Percentiles rank a stretch among this genome's conserved stretches.
Evolutionary conservation across 2,329 filamentous ascomycete genomes (phyloP).

Genomic region (Calycina herbarum): DNA sequence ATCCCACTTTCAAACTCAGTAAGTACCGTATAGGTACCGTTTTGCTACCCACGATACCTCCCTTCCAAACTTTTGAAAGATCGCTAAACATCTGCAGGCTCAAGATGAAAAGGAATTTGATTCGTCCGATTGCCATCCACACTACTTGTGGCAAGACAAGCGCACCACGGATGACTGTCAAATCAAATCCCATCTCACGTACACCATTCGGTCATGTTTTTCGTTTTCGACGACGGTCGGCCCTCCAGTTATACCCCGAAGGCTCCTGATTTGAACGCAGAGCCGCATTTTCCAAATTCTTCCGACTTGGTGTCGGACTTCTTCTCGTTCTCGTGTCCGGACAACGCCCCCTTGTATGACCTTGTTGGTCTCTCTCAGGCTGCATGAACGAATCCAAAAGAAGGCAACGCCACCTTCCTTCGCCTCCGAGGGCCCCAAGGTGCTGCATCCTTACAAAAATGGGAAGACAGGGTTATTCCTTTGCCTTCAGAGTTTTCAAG

Average conservation of each 20-base stretch:
- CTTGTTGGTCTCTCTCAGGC: constrained; percentile 1
- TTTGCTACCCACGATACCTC: constrained; percentile 10
- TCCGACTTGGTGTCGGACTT: constrained; percentile 10
- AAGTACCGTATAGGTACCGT: neutral
- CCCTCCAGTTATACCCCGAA: constrained; percentile 15
- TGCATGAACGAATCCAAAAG: constrained; percentile 14
- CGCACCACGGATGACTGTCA: constrained; percentile 11
- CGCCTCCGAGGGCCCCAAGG: neutral
- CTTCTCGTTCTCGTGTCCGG: constrained; percentile 7
- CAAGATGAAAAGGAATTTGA: constrained; percentile 18
- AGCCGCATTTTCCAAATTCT: constrained; percentile 18
- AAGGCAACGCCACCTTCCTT: constrained; percentile 17
- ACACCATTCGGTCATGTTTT: constrained; percentile 1
- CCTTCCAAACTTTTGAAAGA: constrained; percentile 16
- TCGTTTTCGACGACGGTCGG: constrained; percentile 11
- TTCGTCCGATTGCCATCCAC: constrained; percentile 27
- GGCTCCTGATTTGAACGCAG: constrained; percentile 7
- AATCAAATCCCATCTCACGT: constrained; percentile 20
- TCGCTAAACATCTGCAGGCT: constrained; percentile 32
- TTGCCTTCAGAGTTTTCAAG: neutral
- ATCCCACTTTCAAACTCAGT: neutral
- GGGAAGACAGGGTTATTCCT: neutral
- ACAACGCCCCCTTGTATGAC: constrained; percentile 9
- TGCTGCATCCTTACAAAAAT: neutral
- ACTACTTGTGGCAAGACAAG: constrained; percentile 15